Conservation (phyloP, 2,329 filamentous ascomycete species). For the Fusarium sp. region DNA sequence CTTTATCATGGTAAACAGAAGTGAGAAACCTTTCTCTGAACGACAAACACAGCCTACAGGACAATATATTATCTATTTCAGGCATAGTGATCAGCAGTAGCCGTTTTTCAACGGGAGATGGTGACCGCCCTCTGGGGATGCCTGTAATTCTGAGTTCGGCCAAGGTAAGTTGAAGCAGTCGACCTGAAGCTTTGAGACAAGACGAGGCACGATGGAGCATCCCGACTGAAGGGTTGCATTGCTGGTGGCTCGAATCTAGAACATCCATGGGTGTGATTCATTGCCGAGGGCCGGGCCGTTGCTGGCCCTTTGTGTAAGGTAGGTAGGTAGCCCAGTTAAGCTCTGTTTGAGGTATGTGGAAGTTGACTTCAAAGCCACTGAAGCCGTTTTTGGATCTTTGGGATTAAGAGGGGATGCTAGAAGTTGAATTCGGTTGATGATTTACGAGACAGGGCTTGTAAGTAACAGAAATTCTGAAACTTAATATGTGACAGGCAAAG, state of each 20-base stretch:
- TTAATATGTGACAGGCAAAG: not conserved
- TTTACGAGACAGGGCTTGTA: conserved; percentile 3
- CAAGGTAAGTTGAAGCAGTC: conserved; percentile 22
- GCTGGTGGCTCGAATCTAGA: conserved; percentile 31
- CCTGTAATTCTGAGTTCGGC: conserved; percentile 5
- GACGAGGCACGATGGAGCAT: conserved; percentile 21
- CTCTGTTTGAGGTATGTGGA: conserved; percentile 27
- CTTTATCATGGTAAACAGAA: not conserved
- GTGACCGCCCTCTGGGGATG: conserved; percentile 1
- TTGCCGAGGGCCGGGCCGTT: conserved; percentile 38
- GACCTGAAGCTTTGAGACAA: conserved; percentile 26
- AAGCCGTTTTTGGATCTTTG: conserved; percentile 5
- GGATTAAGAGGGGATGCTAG: not conserved
- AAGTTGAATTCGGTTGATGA: not conserved
- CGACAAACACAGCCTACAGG: not conserved
- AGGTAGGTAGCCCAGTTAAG: conserved; percentile 19
- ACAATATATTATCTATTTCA: not conserved
- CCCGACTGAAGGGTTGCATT: conserved; percentile 35
- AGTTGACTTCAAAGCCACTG: conserved; percentile 19
- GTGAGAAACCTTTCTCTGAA: not conserved
- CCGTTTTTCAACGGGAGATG: not conserved
- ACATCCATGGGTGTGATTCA: conserved; percentile 31
- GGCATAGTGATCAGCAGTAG: not conserved
- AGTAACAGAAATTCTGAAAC: conserved; percentile 1
- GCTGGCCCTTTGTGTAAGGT: conserved; percentile 16